Base-by-base conservation (phyloP, 1,139 yeast genomes). In the Oligophagozyma castellii region DNA sequence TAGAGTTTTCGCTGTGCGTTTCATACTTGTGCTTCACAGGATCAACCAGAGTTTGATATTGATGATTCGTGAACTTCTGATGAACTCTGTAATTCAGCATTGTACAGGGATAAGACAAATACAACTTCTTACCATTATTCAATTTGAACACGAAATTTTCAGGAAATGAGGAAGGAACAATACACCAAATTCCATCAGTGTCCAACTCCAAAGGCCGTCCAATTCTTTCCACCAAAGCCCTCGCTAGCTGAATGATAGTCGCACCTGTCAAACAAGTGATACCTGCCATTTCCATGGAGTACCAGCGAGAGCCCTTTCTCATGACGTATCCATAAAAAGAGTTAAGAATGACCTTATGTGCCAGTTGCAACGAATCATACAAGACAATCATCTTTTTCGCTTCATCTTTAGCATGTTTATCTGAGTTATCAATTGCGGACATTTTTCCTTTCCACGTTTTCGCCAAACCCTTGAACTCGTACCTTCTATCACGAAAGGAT, bases 131-230 rank as follows among this genome's bases (percentile, higher is more conserved):
- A 4, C 96, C 98, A 46, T 77, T 75, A 39, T 72, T 70, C 40
- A 80, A 55, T 37, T 70, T 67, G 47, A 92, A 71, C 16, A 64
- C 63, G 51, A 66, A 84, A 42, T 84, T 80, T 46, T 89, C 98
- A 0, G 99, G 99, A 50, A 92, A 92, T 1, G 94, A 70, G 27
- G 70, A 67, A 1, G 99, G 98, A 29, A 92, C 60, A 40, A 86
- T 89, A 68, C 99, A 92, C 99, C 99, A 92, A 50, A 92, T 92
- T 63, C 99, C 99, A 65, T 92, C 99, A 0, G 99, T 92, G 55
- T 92, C 99, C 39, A 92, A 67, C 51, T 92, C 99, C 38, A 92
- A 61, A 0, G 98, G 98, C 40, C 98, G 67, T 3, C 99, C 99
- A 3, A 92, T 60, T 43, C 95, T 64, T 52, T 89, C 98, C n/a